Evolutionary conservation across 169 alveolate species (phyloP).

Genomic region (Plasmodium malariae): DNA sequence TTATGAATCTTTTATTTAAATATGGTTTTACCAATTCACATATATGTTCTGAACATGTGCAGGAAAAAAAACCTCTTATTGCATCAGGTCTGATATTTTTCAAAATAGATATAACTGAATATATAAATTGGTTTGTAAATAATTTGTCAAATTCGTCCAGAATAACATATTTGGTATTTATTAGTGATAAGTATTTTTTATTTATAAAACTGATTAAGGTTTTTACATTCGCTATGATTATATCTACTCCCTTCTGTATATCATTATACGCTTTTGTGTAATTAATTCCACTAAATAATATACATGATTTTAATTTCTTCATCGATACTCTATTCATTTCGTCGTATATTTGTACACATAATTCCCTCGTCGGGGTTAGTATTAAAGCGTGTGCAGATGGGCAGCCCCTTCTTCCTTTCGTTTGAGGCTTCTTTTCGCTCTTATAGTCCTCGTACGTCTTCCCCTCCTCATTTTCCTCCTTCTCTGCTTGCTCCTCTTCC

Average conservation of each 20-base stretch:
- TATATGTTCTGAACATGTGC: conserved; percentile 45
- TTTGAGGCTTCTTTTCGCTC: too few species aligned
- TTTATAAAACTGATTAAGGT: conserved; percentile 70
- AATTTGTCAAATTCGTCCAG: conserved; percentile 71
- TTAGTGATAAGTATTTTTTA: conserved; percentile 43
- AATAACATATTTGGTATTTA: conserved; percentile 41
- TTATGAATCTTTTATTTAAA: conserved; percentile 46
- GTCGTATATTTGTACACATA: conserved; percentile 90
- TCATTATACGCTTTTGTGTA: conserved; percentile 59
- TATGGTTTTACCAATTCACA: conserved; percentile 30
- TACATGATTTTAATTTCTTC: conserved; percentile 40
- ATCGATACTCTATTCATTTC: conserved; percentile 74
- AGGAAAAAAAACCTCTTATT: conserved; percentile 56
- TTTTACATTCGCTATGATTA: conserved; percentile 57
- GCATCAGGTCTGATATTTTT: conserved; percentile 56
- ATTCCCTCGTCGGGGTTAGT: conserved; percentile 93
- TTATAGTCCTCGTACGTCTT: not conserved
- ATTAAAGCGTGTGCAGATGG: conserved; percentile 78
- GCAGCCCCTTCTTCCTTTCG: too few species aligned
- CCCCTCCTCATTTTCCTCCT: not conserved
- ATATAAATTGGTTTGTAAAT: conserved; percentile 44
- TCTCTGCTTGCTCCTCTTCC: too few species aligned
- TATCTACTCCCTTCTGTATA: conserved; percentile 53
- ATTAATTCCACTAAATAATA: conserved; percentile 54
- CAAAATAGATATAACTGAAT: conserved; percentile 53